Conservation (phyloP, 495 filamentous ascomycete genomes). For the Trypethelium eluteriae region DNA sequence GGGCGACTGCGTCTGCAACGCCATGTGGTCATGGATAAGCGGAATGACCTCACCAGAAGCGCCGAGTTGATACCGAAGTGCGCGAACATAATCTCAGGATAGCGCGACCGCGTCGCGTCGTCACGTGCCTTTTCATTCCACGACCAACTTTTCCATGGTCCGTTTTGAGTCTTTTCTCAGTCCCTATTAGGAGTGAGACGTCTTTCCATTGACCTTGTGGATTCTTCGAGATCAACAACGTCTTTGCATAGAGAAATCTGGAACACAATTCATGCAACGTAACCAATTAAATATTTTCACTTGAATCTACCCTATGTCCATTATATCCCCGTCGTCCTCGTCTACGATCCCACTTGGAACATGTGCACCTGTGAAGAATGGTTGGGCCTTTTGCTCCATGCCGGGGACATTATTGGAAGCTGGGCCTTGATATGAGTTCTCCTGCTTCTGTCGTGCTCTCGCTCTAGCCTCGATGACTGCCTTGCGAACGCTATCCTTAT, state of each 20-base stretch:
- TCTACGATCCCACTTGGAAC: neutral
- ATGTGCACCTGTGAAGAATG: neutral
- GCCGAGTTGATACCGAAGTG: too few species aligned
- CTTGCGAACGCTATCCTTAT: slow-evolving; percentile 74
- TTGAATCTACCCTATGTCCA: slow-evolving; percentile 5
- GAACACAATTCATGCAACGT: too few species aligned
- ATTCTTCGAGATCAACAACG: too few species aligned
- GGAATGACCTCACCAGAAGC: too few species aligned
- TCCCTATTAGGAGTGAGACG: too few species aligned
- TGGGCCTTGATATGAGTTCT: neutral
- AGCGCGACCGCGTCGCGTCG: neutral
- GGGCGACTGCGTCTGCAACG: slow-evolving; percentile 29
- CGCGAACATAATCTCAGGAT: neutral
- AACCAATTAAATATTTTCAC: neutral
- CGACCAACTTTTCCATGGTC: neutral
- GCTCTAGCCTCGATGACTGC: slow-evolving; percentile 77
- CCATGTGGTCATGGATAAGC: neutral
- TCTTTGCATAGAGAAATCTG: too few species aligned
- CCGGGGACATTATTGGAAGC: neutral
- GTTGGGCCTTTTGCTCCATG: neutral
- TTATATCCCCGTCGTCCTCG: neutral
- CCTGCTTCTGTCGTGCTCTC: slow-evolving; percentile 47
- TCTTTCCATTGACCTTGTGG: too few species aligned
- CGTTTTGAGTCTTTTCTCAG: too few species aligned
- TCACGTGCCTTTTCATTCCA: neutral